A percentile compares a stretch with the other conserved stretches of the same genome.
Conservation (phyloP, 2,329 filamentous ascomycete species). For the Neopestalotiopsis rosae region DNA sequence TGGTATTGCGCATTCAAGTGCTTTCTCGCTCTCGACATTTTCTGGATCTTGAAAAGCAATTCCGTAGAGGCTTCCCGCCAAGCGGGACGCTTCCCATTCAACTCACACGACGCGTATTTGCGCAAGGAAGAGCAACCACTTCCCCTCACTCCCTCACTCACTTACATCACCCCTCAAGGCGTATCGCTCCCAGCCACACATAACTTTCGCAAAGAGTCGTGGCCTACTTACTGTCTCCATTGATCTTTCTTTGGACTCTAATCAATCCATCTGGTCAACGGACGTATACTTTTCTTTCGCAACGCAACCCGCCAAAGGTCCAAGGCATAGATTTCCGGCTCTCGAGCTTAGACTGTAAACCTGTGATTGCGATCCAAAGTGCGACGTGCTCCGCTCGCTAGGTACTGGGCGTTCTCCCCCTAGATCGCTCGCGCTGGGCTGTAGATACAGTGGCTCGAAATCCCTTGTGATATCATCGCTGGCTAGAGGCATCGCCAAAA, state of each 20-base stretch:
- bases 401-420: not conserved
- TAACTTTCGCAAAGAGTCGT: not conserved
- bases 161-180: not conserved
- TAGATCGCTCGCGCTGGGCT: conserved; percentile 2
- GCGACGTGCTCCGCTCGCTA: conserved; percentile 4
- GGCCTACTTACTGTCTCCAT: not conserved
- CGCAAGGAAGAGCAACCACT: not conserved
- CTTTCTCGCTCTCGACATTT: not conserved
- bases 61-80: conserved; percentile 16
- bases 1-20: not conserved
- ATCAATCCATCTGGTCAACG: not conserved
- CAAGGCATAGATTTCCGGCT: not conserved
- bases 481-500: not conserved
- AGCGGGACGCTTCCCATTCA: conserved; percentile 16
- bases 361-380: conserved; percentile 15
- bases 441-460: conserved; percentile 6
- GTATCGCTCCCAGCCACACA: not conserved
- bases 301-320: not conserved
- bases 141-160: conserved; percentile 1
- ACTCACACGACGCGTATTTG: not conserved
- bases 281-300: conserved; percentile 7
- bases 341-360: conserved; percentile 14
- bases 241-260: not conserved
- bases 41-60: not conserved
- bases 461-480: conserved; percentile 5